Conservation (phyloP, 768 basidiomycete genomes). For the Tricholoma hemisulphureum region DNA sequence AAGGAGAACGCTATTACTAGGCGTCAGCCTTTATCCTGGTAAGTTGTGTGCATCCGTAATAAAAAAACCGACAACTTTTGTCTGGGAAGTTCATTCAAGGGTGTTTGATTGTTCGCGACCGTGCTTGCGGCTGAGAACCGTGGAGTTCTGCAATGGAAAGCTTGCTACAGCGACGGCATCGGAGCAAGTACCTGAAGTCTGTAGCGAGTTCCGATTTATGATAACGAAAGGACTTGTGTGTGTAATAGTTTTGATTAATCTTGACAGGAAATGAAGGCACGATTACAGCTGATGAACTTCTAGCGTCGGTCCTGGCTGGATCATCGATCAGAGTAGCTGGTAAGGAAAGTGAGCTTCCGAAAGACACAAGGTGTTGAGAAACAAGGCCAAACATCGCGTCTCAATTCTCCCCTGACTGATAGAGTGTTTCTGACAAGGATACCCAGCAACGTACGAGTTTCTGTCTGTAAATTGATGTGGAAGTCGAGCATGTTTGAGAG, state of each 20-base stretch:
- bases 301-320: background rate
- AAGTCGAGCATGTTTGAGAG: background rate
- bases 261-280: slow-evolving; percentile 1
- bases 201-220: background rate
- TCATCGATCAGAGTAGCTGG: background rate
- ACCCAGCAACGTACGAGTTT: background rate
- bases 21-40: too few relatives aligned
- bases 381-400: background rate
- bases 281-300: slow-evolving; percentile 1
- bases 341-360: background rate
- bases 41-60: background rate
- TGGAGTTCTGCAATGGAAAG: background rate
- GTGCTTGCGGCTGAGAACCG: background rate
- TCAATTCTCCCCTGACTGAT: background rate
- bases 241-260: background rate
- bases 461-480: background rate
- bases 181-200: background rate
- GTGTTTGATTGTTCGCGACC: background rate
- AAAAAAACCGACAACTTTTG: background rate
- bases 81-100: background rate
- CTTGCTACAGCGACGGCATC: background rate
- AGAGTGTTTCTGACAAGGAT: slow-evolving; percentile 2
- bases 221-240: background rate
- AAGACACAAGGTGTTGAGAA: background rate
- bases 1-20: too few relatives aligned